These are phyloP conservation scores for Primulina huaijiensis DNA, from an alignment of 257 asterid genomes.

Conservation along the genomic window DNA sequence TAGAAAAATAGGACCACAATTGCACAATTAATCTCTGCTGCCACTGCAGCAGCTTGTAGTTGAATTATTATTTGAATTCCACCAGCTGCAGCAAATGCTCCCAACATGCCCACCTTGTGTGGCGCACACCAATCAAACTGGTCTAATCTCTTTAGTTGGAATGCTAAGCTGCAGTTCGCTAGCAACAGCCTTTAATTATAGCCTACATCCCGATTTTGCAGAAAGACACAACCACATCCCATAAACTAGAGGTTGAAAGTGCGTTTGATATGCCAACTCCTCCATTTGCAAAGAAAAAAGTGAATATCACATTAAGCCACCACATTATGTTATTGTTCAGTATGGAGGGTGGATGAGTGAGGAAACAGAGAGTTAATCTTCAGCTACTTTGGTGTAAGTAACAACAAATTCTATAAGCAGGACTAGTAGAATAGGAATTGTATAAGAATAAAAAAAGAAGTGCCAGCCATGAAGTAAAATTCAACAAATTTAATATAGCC, in stretches of 20 bases:
- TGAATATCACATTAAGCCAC: neutral
- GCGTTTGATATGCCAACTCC: neutral
- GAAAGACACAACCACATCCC: conserved; percentile 3
- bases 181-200: neutral
- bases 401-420: neutral
- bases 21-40: conserved; percentile 1
- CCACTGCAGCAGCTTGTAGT: conserved; percentile 5
- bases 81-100: conserved; percentile 2
- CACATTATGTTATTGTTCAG: neutral
- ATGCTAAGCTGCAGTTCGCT: neutral
- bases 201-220: conserved; percentile 8
- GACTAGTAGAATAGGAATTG: conserved; percentile 1
- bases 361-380: conserved; percentile 3
- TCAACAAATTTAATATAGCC: neutral
- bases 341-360: neutral
- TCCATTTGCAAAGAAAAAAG: neutral
- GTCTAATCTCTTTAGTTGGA: conserved; percentile 1
- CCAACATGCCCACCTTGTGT: neutral
- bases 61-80: conserved; percentile 3
- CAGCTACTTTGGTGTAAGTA: conserved; percentile 3
- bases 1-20: conserved; percentile 3
- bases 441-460: conserved; percentile 5
- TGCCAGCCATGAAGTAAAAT: conserved; percentile 7
- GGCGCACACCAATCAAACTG: neutral
- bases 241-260: conserved; percentile 1